phyloP scores from a whole-genome alignment of 2,329 filamentous ascomycete genomes.

The Rhexocercosporidium sp. region DNA sequence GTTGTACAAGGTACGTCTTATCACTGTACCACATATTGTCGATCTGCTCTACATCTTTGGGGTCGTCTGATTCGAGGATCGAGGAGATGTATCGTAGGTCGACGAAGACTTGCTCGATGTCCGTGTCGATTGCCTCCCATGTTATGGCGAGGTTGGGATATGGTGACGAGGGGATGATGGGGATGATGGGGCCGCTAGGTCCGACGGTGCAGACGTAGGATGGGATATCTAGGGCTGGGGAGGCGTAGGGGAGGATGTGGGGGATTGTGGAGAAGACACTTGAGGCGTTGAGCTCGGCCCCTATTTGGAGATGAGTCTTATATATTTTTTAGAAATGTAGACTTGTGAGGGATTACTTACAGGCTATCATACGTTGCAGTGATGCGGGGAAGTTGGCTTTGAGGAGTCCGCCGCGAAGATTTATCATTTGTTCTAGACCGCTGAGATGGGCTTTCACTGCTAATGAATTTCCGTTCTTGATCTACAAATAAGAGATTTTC shows the following conservation, averaged over 20 bases:
- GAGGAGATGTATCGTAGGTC: background rate
- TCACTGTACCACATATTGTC: conserved; percentile 11
- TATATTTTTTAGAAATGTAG: background rate
- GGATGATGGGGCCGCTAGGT: no score
- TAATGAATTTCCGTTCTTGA: background rate
- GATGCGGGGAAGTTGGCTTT: background rate
- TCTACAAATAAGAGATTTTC: background rate
- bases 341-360: background rate
- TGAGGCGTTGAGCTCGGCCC: conserved; percentile 5
- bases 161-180: background rate
- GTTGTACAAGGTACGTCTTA: conserved; percentile 8
- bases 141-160: background rate
- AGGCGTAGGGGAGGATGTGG: background rate
- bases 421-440: conserved; percentile 2
- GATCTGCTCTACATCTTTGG: background rate
- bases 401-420: background rate
- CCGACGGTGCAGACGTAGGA: background rate
- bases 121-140: background rate
- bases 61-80: background rate
- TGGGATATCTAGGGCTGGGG: background rate
- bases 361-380: background rate
- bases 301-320: background rate
- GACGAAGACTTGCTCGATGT: background rate
- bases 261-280: background rate
- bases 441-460: conserved; percentile 2